Conservation (phyloP, 495 filamentous ascomycete species). For the Penicillium subrubescens region DNA sequence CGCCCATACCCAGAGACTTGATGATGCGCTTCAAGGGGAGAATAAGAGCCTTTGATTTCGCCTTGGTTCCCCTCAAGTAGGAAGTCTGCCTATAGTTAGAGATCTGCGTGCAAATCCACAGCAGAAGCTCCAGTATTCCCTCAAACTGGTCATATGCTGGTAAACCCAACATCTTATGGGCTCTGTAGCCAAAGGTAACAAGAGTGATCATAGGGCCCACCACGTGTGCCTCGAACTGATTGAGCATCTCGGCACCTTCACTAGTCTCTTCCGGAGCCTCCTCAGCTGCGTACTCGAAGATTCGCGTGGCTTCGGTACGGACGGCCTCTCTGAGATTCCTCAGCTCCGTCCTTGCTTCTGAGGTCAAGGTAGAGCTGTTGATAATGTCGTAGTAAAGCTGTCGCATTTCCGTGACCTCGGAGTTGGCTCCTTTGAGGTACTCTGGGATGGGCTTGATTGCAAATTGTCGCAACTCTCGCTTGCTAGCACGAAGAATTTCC, state of each 20-base stretch:
- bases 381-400: constrained; percentile 9
- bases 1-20: neutral
- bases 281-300: constrained; percentile 10
- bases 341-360: neutral
- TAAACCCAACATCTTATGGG: neutral
- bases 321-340: constrained; percentile 9
- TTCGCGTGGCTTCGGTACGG: constrained; percentile 2
- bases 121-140: constrained; percentile 7
- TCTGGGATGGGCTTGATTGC: constrained; percentile 4
- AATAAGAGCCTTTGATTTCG: neutral
- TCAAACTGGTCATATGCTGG: neutral
- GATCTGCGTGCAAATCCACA: constrained; percentile 3
- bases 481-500: constrained; percentile 1
- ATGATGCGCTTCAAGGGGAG: constrained; percentile 1
- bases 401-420: neutral
- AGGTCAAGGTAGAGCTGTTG: neutral
- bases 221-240: constrained; percentile 20
- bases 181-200: constrained; percentile 6
- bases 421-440: neutral
- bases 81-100: neutral
- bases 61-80: neutral
- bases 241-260: neutral
- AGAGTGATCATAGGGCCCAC: constrained; percentile 7
- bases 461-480: neutral
- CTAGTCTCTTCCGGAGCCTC: neutral